Conservation (phyloP, 129 eudicot species). For the Sambucus nigra region DNA sequence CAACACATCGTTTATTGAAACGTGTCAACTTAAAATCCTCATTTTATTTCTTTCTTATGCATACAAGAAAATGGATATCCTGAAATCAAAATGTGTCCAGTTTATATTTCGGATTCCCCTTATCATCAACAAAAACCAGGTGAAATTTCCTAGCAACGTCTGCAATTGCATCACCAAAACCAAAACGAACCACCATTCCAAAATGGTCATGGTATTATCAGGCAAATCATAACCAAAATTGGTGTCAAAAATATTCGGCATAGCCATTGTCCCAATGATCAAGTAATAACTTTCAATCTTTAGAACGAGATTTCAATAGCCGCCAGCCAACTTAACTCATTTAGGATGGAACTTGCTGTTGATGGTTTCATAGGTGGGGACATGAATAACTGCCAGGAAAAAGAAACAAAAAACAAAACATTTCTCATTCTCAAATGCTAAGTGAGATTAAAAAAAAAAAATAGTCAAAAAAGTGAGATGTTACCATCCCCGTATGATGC, state of each 20-base stretch:
- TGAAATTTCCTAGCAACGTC: too few relatives aligned
- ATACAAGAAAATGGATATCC: too few relatives aligned
- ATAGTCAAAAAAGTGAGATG: background rate
- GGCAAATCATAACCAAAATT: background rate
- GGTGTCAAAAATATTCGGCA: background rate
- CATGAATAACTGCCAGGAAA: constrained; percentile 25
- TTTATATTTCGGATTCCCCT: too few relatives aligned
- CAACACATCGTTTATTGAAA: too few relatives aligned
- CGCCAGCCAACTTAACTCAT: constrained; percentile 2
- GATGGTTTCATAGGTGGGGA: constrained; percentile 38
- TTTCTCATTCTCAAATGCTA: background rate
- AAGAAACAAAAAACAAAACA: background rate
- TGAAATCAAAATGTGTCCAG: too few relatives aligned
- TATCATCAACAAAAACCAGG: too few relatives aligned
- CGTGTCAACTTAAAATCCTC: too few relatives aligned
- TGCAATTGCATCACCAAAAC: background rate
- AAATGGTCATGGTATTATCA: background rate
- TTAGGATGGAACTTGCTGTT: constrained; percentile 27
- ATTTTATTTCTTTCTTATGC: too few relatives aligned
- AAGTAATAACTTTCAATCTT: background rate
- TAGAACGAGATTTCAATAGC: background rate
- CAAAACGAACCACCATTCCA: background rate
- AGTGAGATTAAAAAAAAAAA: background rate
- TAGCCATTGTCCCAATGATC: background rate
- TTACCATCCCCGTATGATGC: constrained; percentile 46